Base-by-base conservation (phyloP, 164 flowering plant species). In the Magnolia changhungtana region DNA sequence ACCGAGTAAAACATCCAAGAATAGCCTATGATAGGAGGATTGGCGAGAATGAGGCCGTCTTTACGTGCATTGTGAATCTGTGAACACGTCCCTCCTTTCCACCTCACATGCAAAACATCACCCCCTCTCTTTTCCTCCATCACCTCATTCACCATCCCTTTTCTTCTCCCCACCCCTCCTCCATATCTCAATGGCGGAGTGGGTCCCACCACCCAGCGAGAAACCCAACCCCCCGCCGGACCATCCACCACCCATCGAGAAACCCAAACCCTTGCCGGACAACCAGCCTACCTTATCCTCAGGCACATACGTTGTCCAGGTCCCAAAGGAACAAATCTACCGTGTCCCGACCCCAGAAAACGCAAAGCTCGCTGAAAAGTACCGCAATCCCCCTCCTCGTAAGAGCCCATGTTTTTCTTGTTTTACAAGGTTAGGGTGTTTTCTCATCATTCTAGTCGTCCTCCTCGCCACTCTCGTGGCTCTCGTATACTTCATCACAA, bases 271-370 rank as follows among this genome's bases (percentile, higher is more conserved):
- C 61, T 66, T 1, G 63, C 3, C 50, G 10, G n/a, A 29, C 61
- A 72, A 10, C 10, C 4, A 63, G 23, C 64, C 59, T 21, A 19
- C 45, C 24, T 2, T 31, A 31, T 23, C 75, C n/a, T 13, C 76
- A 0, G 89, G 82, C 5, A 89, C 90, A 63, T 90, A 86, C 83
- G 82, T 92, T 4, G 86, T 92, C 51, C 93, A 87, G 67, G 63
- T 89, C 77, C 92, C 94, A 10, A 89, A 87, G 70, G 92, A 90
- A 37, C 92, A 88, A 80, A 82, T 92, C 69, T 92, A 89, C 71
- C 90, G 91, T 5, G 83, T 91, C 8, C 94, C 95, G 0, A 91
- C 94, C 0, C 92, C 91, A 0, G 90, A 90, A 50, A 87, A 92
- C 72, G 91, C 95, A 64, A 8, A 71, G 13, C 75, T 87, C 27